Conservation (phyloP, 306 rosid genomes). For the Oemleria cerasiformis region DNA sequence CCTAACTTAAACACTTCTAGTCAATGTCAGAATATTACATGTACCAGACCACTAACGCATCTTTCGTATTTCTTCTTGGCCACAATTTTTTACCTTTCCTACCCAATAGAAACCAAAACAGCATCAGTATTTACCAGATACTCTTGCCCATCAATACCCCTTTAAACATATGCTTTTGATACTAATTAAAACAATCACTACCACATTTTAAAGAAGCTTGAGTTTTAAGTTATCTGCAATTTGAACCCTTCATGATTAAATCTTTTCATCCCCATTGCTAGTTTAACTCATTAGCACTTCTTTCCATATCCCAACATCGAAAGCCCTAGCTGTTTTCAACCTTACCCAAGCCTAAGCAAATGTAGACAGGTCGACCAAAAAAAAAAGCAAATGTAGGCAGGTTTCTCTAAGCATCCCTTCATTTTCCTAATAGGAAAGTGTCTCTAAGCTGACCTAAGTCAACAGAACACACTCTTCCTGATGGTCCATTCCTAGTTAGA, state of each 20-base stretch:
- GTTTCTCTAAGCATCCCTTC: not conserved
- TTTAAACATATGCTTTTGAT: not conserved
- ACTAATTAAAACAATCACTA: not conserved
- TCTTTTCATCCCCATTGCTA: not conserved
- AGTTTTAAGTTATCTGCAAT: not conserved
- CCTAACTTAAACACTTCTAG: not conserved
- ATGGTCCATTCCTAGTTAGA: not conserved
- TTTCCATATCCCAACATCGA: not conserved
- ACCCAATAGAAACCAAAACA: not conserved
- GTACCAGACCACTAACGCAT: not conserved
- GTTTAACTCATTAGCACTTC: not conserved
- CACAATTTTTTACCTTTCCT: not conserved
- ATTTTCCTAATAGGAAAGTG: no score
- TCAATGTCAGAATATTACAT: not conserved
- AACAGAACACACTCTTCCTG: not conserved
- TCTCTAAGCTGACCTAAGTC: not conserved
- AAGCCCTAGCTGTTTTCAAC: not conserved
- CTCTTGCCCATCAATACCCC: not conserved
- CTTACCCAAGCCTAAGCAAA: not conserved
- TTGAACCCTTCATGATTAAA: not conserved
- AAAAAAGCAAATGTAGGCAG: not conserved
- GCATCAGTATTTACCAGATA: not conserved
- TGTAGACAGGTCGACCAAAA: not conserved
- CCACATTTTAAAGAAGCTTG: not conserved
- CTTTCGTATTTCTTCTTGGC: not conserved